A percentile compares a stretch with the other conserved stretches of the same genome.
Conservation (phyloP, 75 land plant genomes). For the Isoetes taiwanensis region DNA sequence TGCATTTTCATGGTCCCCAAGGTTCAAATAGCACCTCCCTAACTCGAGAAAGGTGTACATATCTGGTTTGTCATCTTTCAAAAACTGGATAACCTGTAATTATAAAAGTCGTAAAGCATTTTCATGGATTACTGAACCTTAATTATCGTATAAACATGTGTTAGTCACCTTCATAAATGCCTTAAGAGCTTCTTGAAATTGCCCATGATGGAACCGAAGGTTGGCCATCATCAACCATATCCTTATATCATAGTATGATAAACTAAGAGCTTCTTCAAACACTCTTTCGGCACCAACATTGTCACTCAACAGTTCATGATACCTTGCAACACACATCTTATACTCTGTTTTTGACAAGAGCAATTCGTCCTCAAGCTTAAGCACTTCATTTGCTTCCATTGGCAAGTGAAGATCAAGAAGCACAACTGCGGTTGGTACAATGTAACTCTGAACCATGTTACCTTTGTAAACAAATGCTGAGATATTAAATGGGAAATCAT, state of each 20-base stretch:
- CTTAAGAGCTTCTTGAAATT: constrained; percentile 11
- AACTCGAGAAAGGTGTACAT: constrained; percentile 15
- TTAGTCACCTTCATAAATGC: constrained; percentile 23
- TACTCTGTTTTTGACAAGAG: constrained; percentile 12
- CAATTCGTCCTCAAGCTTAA: constrained; percentile 17
- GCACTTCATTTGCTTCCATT: constrained; percentile 13
- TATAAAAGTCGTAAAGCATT: neutral
- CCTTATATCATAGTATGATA: constrained; percentile 9
- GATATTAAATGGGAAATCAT: constrained; percentile 18
- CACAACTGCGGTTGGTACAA: constrained; percentile 11
- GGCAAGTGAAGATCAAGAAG: constrained; percentile 24
- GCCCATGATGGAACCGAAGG: neutral
- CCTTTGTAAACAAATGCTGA: constrained; percentile 8
- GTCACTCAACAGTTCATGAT: constrained; percentile 10
- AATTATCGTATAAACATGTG: neutral
- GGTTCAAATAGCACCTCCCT: constrained; percentile 10
- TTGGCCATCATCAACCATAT: constrained; percentile 19
- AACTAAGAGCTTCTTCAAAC: constrained; percentile 12
- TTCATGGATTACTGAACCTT: constrained; percentile 7
- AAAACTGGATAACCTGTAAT: neutral
- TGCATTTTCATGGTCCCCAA: constrained; percentile 3
- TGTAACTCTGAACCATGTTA: neutral
- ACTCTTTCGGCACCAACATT: constrained; percentile 10
- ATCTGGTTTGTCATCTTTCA: neutral
- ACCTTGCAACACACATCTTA: constrained; percentile 20